Evolutionary conservation across 2,329 filamentous ascomycete genomes (phyloP).

Genomic region (Kalaharituber pfeilii): DNA sequence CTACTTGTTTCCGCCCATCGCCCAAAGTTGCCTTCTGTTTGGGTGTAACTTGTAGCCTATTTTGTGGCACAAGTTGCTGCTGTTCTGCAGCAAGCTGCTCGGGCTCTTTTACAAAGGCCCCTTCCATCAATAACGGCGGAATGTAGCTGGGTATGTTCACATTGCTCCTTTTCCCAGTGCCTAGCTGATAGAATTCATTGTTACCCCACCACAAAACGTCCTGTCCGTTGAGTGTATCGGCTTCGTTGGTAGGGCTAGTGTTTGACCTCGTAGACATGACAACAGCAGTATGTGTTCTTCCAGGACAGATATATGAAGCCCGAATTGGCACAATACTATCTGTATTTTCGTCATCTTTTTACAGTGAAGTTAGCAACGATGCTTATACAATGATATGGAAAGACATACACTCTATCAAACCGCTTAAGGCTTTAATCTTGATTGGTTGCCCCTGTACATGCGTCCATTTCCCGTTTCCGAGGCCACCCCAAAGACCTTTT

Average conservation of each 20-base stretch:
- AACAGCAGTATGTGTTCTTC: slow-evolving; percentile 63
- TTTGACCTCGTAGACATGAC: slow-evolving; percentile 57
- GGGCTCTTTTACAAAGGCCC: slow-evolving; percentile 14
- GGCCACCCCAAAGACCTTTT: slow-evolving; percentile 62
- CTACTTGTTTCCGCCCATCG: slow-evolving; percentile 49
- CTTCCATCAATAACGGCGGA: slow-evolving; percentile 20
- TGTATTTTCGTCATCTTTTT: slow-evolving; percentile 48
- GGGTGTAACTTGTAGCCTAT: slow-evolving; percentile 21
- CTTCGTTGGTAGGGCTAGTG: slow-evolving; percentile 37
- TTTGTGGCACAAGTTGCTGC: slow-evolving; percentile 27
- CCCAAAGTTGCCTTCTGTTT: slow-evolving; percentile 46
- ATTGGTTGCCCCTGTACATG: slow-evolving; percentile 62
- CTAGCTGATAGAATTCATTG: slow-evolving; percentile 85
- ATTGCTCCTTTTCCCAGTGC: slow-evolving; percentile 78
- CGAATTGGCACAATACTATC: slow-evolving; percentile 60
- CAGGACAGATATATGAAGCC: slow-evolving; percentile 53
- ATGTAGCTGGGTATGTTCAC: slow-evolving; percentile 40
- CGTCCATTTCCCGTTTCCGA: slow-evolving; percentile 78
- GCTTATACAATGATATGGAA: background rate
- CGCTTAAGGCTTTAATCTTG: slow-evolving; percentile 69
- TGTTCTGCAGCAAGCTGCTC: slow-evolving; percentile 26
- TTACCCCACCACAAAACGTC: slow-evolving; percentile 90
- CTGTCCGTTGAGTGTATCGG: slow-evolving; percentile 63
- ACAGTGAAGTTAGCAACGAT: slow-evolving; percentile 1
- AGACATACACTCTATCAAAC: slow-evolving; percentile 51